Evolutionary conservation across 2,329 filamentous ascomycete species (phyloP), one percentile per base, ranked within the genome.

Genomic region (Elsinoe arachidis): DNA sequence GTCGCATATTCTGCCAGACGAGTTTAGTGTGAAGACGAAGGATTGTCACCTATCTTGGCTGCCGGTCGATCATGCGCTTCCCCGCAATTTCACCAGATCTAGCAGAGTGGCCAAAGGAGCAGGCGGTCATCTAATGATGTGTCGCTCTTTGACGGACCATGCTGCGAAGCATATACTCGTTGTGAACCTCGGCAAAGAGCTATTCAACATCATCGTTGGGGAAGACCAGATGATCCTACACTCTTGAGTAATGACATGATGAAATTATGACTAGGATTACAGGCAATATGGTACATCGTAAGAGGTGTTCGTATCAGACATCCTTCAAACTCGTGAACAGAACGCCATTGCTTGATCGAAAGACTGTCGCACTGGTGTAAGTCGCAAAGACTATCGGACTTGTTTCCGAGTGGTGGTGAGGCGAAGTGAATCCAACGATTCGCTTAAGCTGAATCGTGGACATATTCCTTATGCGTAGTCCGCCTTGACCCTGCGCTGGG

Each of bases 401-500:
- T 14, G 37, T 9, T n/a, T 4, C 9, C 26, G 26, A 9, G 26
- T 30, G 3, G 7, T 30, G 26, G 9, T 26, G 7, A n/a, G 37
- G 15, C 19, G 19, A 17, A 33, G 26, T 33, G 41, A 35, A 37
- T 2, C 37, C 43, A 26, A 17, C 21, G 5, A 19, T 53, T 44
- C 46, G 34, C 54, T 56, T 61, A 55, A 14, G 95, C 96, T 91
- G 91, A 91, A 39, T 53, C 33, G 23, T 39, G 33, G 49, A 39
- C 35, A 21, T 26, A 37, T 37, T 43, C 51, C 61, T 74, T 75
- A 84, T 46, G 78, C 76, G 67, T 87, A 88, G 60, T 87, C 83
- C 23, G 87, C 84, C 78, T 88, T 88, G 64, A 87, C 83, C 11
- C 83, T 77, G 56, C 78, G 78, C 62, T 82, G 74, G 63, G 75